Percentiles rank a stretch among this genome's conserved stretches.
Evolutionary conservation across 75 land plant genomes (phyloP).

Genomic region (Cryptomeria japonica): DNA sequence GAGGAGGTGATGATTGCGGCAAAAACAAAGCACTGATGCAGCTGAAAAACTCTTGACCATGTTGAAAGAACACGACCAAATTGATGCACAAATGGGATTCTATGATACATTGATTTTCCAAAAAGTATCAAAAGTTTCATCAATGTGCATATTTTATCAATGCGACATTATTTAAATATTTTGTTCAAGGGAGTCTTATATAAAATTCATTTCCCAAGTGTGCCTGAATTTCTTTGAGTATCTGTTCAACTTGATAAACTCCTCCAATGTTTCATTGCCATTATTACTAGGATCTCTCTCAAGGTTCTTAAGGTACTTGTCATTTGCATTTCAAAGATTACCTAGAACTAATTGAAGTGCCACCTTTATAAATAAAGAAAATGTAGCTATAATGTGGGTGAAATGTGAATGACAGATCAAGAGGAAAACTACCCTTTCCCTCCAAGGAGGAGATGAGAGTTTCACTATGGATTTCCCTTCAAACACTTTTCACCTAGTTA

Average conservation of each 20-base stretch:
- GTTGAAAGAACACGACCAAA: slow-evolving; percentile 93
- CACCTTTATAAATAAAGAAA: neutral
- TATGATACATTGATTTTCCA: slow-evolving; percentile 9
- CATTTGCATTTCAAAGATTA: neutral
- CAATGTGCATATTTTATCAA: neutral
- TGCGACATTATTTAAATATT: neutral
- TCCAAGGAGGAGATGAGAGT: too few species aligned
- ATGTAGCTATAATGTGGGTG: too few species aligned
- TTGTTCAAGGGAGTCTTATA: neutral
- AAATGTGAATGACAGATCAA: too few species aligned
- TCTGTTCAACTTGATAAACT: slow-evolving; percentile 65
- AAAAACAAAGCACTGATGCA: slow-evolving; percentile 80
- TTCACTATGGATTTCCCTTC: too few species aligned
- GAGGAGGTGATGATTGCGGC: slow-evolving; percentile 86
- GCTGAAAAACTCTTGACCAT: slow-evolving; percentile 80
- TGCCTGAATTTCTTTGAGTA: slow-evolving; percentile 81
- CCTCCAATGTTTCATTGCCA: slow-evolving; percentile 64
- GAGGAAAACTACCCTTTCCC: too few species aligned
- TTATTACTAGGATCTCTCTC: slow-evolving; percentile 62
- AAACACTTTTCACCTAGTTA: too few species aligned
- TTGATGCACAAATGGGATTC: slow-evolving; percentile 93
- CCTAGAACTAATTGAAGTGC: neutral
- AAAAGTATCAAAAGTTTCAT: neutral
- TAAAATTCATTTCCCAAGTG: slow-evolving; percentile 63
- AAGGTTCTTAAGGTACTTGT: slow-evolving; percentile 81